phyloP scores from a whole-genome alignment of 177 flowering plant genomes.

The Vitis hybrid region DNA sequence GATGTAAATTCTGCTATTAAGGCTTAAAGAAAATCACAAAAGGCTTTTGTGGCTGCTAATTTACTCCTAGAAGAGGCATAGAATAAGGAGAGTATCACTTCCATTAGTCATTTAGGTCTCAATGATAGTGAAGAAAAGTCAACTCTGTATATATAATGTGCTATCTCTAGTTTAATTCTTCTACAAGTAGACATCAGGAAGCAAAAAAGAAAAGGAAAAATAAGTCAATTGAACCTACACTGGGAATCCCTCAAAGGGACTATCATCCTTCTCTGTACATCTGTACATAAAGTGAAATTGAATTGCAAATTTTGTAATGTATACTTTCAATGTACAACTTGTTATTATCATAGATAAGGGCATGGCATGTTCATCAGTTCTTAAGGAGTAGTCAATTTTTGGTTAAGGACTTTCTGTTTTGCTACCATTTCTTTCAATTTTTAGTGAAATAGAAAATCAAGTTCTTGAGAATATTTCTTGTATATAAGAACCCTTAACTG shows the following conservation, averaged over 20 bases:
- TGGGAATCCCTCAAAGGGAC: slow-evolving; percentile 9
- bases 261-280: slow-evolving; percentile 28
- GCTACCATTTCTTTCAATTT: background rate
- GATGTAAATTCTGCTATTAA: slow-evolving; percentile 72
- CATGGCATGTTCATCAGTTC: slow-evolving; percentile 8
- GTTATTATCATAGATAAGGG: slow-evolving; percentile 16
- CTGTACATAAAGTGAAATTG: slow-evolving; percentile 34
- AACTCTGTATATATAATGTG: slow-evolving; percentile 17
- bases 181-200: slow-evolving; percentile 7
- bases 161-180: slow-evolving; percentile 13
- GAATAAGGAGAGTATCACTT: slow-evolving; percentile 34
- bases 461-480: background rate
- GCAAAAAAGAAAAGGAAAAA: background rate
- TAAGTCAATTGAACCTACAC: slow-evolving; percentile 9
- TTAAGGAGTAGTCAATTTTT: background rate
- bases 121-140: slow-evolving; percentile 21
- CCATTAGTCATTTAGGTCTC: slow-evolving; percentile 39
- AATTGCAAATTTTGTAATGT: slow-evolving; percentile 22
- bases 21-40: slow-evolving; percentile 56
- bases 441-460: slow-evolving; percentile 3
- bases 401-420: background rate
- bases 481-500: background rate
- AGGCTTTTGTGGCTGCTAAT: slow-evolving; percentile 56
- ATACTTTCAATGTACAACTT: slow-evolving; percentile 22
- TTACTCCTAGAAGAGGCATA: slow-evolving; percentile 27